Evolutionary conservation across 768 basidiomycete species (phyloP).

Genomic region (Rubroboletus pulcherrimus): DNA sequence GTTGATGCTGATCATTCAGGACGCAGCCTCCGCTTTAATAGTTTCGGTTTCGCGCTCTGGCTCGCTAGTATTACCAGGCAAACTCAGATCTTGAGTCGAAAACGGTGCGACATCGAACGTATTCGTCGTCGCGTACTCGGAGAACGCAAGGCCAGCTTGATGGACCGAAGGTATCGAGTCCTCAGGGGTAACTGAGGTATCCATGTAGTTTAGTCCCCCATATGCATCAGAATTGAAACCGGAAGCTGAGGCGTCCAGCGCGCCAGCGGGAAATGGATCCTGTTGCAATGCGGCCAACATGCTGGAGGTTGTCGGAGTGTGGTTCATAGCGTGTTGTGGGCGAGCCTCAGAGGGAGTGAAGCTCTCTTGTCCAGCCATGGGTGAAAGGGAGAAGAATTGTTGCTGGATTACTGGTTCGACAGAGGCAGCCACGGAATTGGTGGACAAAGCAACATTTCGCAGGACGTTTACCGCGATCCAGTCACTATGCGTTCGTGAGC

Average conservation of each 20-base stretch:
- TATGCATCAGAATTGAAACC: slow-evolving; percentile 69
- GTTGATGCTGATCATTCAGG: slow-evolving; percentile 24
- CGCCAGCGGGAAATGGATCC: slow-evolving; percentile 61
- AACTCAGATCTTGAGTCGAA: slow-evolving; percentile 60
- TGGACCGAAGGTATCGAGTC: slow-evolving; percentile 59
- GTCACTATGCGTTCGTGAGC: slow-evolving; percentile 50
- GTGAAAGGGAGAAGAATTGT: slow-evolving; percentile 80
- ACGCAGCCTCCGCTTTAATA: slow-evolving; percentile 60
- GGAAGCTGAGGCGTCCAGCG: slow-evolving; percentile 61
- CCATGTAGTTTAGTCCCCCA: slow-evolving; percentile 72
- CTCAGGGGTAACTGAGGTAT: slow-evolving; percentile 60
- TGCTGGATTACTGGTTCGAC: slow-evolving; percentile 92
- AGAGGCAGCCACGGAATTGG: slow-evolving; percentile 87
- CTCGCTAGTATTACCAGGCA: slow-evolving; percentile 54
- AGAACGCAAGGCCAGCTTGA: slow-evolving; percentile 62
- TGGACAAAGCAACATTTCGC: slow-evolving; percentile 81
- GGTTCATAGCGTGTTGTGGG: slow-evolving; percentile 61
- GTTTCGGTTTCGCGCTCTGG: slow-evolving; percentile 60
- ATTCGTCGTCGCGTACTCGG: slow-evolving; percentile 63
- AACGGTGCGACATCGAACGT: slow-evolving; percentile 72
- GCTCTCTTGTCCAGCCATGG: slow-evolving; percentile 85
- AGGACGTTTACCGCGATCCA: slow-evolving; percentile 91
- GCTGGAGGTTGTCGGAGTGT: slow-evolving; percentile 84
- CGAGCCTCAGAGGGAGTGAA: slow-evolving; percentile 65
- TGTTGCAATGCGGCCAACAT: slow-evolving; percentile 87